Percentiles rank a stretch among this genome's conserved stretches.
phyloP scores from a whole-genome alignment of 1,284 basidiomycete species.

The Cryptococcus sp. region DNA sequence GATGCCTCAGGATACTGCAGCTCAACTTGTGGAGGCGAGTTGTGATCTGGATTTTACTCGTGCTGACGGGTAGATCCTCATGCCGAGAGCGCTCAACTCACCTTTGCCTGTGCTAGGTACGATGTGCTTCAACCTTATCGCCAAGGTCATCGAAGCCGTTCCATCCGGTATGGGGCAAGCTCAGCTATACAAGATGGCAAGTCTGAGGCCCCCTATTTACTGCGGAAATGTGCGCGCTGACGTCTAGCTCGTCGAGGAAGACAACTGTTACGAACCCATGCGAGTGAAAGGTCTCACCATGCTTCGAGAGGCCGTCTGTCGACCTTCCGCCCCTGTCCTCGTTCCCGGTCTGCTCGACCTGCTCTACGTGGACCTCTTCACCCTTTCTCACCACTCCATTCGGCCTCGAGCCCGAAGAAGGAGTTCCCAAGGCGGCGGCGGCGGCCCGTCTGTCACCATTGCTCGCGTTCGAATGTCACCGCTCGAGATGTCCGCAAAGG shows the following conservation, averaged over 20 bases:
- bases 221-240: neutral
- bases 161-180: conserved; percentile 15
- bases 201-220: no score
- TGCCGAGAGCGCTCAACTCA: conserved; percentile 31
- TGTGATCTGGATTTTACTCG: neutral
- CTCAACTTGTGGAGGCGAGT: conserved; percentile 30
- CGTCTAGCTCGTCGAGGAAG: conserved; percentile 30
- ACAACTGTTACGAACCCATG: conserved; percentile 35
- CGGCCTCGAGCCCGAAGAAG: no score
- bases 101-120: conserved; percentile 20
- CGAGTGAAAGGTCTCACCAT: conserved; percentile 29
- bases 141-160: conserved; percentile 15
- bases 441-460: no score
- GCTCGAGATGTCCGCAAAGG: conserved; percentile 10
- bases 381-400: no score
- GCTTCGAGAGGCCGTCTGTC: conserved; percentile 25
- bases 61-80: conserved; percentile 20
- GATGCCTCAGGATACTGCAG: conserved; percentile 18
- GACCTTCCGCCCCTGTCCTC: conserved; percentile 1
- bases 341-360: neutral
- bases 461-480: neutral
- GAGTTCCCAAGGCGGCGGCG: no score
- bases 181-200: conserved; percentile 23
- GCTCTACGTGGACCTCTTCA: conserved; percentile 7
- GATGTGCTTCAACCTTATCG: conserved; percentile 33